phyloP scores from a whole-genome alignment of 768 basidiomycete species.

The Rhodocollybia butyracea region DNA sequence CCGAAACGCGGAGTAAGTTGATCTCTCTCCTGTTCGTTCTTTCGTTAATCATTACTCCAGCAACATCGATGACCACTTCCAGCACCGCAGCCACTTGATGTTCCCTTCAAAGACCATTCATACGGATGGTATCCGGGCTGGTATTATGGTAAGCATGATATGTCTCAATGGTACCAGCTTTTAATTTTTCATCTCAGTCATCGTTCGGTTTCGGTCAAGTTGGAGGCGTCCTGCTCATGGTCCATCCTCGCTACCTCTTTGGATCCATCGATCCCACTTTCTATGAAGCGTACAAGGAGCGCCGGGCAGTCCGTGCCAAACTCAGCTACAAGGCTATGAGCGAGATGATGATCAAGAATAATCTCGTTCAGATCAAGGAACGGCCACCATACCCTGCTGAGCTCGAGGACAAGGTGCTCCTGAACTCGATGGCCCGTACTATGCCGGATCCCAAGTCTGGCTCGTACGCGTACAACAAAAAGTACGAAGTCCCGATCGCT shows the following conservation, averaged over 20 bases:
- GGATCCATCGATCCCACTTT: slow-evolving; percentile 75
- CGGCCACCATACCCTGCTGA: slow-evolving; percentile 85
- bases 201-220: slow-evolving; percentile 99
- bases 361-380: slow-evolving; percentile 93
- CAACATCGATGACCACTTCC: slow-evolving; percentile 92
- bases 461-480: slow-evolving; percentile 75
- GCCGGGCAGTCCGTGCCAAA: slow-evolving; percentile 62
- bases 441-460: slow-evolving; percentile 79
- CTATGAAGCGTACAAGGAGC: slow-evolving; percentile 74
- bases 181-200: slow-evolving; percentile 47
- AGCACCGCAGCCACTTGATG: slow-evolving; percentile 85
- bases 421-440: slow-evolving; percentile 92
- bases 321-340: slow-evolving; percentile 89
- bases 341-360: slow-evolving; percentile 93
- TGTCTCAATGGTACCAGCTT: not conserved
- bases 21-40: not conserved
- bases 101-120: slow-evolving; percentile 97
- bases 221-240: slow-evolving; percentile 83
- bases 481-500: slow-evolving; percentile 49
- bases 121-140: slow-evolving; percentile 88
- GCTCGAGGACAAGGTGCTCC: slow-evolving; percentile 79
- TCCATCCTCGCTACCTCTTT: slow-evolving; percentile 90
- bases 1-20: slow-evolving; percentile 88
- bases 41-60: slow-evolving; percentile 32
- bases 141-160: slow-evolving; percentile 66